These are phyloP conservation scores for Metarhizium robertsii DNA, from an alignment of 2,329 filamentous ascomycete species.

Conservation along the genomic window DNA sequence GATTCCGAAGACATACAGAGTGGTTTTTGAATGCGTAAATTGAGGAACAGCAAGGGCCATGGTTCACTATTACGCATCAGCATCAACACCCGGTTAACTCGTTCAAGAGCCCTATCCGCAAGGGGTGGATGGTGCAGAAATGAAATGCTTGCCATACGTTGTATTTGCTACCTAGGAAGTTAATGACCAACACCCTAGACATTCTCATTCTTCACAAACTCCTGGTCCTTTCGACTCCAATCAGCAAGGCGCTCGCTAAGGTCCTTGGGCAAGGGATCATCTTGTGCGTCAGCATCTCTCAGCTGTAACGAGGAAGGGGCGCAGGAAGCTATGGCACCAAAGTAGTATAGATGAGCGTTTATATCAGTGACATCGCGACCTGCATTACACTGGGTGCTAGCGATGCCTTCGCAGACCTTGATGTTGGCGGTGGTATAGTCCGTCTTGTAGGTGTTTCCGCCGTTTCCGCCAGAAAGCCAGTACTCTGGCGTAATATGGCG, in stretches of 20 bases:
- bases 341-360: slow-evolving; percentile 40
- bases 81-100: too few relatives aligned
- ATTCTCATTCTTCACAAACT: slow-evolving; percentile 2
- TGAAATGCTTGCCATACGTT: too few relatives aligned
- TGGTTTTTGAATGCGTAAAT: too few relatives aligned
- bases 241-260: slow-evolving; percentile 27
- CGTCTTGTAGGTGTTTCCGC: slow-evolving; percentile 12
- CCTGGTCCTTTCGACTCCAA: slow-evolving; percentile 25
- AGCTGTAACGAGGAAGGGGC: slow-evolving; percentile 10
- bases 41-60: too few relatives aligned
- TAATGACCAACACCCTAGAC: too few relatives aligned
- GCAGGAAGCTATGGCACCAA: slow-evolving; percentile 34
- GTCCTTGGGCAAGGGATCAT: slow-evolving; percentile 15
- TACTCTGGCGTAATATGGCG: slow-evolving; percentile 61
- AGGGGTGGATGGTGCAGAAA: too few relatives aligned
- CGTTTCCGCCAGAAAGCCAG: slow-evolving; percentile 39
- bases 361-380: slow-evolving; percentile 35
- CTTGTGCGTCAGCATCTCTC: neutral
- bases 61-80: too few relatives aligned
- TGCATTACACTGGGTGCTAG: slow-evolving; percentile 41
- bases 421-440: slow-evolving; percentile 31
- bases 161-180: too few relatives aligned
- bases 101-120: too few relatives aligned
- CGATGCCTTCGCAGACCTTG: slow-evolving; percentile 37
- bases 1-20: too few relatives aligned